Evolutionary conservation across 2,329 filamentous ascomycete genomes (phyloP).

Genomic region (Colletotrichum orchidophilum): DNA sequence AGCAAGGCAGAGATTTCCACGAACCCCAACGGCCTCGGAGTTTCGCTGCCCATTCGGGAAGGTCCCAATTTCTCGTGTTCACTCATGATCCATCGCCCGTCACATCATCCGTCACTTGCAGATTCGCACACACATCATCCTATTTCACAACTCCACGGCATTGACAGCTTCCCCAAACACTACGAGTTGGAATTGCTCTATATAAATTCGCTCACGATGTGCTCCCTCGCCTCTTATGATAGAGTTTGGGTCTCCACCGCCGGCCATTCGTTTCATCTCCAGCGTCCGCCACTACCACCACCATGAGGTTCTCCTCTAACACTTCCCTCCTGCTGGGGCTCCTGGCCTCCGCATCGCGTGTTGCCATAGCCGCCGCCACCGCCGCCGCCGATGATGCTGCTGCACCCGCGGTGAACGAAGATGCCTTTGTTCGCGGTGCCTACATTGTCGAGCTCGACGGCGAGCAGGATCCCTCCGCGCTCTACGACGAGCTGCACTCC

Average conservation of each 20-base stretch:
- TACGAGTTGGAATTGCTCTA: too few relatives aligned
- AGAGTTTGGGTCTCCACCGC: not conserved
- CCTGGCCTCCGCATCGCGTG: conserved; percentile 1
- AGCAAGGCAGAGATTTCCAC: conserved; percentile 6
- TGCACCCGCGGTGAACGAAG: not conserved
- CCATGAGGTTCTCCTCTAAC: conserved; percentile 22
- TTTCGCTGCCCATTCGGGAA: conserved; percentile 16
- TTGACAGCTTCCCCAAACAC: too few relatives aligned
- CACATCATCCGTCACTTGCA: not conserved
- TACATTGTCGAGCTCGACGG: conserved; percentile 40
- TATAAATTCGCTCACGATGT: conserved; percentile 16
- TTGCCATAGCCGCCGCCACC: not conserved
- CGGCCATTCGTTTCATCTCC: conserved; percentile 14
- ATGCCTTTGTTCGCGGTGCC: conserved; percentile 35
- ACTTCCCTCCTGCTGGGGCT: conserved; percentile 9
- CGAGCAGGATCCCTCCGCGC: conserved; percentile 23
- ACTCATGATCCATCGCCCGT: not conserved
- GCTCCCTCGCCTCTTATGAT: not conserved
- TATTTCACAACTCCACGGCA: not conserved
- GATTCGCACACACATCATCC: not conserved
- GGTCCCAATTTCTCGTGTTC: conserved; percentile 30
- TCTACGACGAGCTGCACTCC: conserved; percentile 35
- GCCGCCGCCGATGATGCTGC: not conserved
- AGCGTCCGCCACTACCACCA: conserved; percentile 7
- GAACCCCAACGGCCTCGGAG: not conserved